Evolutionary conservation across 2,329 filamentous ascomycete genomes (phyloP), one percentile per base, ranked within the genome.

Genomic region (Cytospora mali): DNA sequence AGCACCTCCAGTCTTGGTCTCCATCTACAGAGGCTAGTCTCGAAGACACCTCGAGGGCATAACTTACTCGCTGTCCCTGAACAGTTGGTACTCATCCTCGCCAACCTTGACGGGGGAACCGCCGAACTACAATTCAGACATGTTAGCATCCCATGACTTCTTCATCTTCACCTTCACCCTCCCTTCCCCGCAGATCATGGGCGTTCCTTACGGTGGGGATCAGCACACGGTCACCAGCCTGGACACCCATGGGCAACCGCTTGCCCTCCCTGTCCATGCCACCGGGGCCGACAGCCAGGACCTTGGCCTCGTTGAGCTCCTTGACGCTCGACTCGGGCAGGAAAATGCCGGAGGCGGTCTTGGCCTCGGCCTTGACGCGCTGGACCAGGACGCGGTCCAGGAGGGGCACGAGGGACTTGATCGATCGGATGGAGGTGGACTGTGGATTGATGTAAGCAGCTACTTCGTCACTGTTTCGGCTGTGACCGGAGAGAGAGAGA

Each of bases 311-410:
- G 81, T 97, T 98, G 76, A 98, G 87, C 80, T 99, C 95, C 87
- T 99, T 97, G 75, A 98, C 92, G 74, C 90, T 91, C 66, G 89
- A 93, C 84, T 99, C 95, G 71, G 95, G 95, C 69, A 99, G 91
- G 85, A 96, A 97, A 85, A 99, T 97, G 74, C 95, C 95, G 74
- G 89, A 89, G 72, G 95, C 93, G 55, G 95, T 99, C 86, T 97
- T 97, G 76, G 93, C 80, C 81, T 98, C 94, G 74, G 94, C 91
- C 84, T 98, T 98, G 82, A 97, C 81, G 80, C 95, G 92, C 88
- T 99, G 95, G 71, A 99, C 92, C 68, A 99, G 90, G 71, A 89
- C 93, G 73, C 95, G 94, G 88, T 99, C 95, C 80, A 99, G 89
- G 71, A 99, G 93, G 67, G 95, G 95, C 65, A 89, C 91, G 73